Percentiles rank a stretch among this genome's conserved stretches.
Evolutionary conservation across 1,284 basidiomycete species (phyloP).

Genomic region (Leccinum subspadiceum): DNA sequence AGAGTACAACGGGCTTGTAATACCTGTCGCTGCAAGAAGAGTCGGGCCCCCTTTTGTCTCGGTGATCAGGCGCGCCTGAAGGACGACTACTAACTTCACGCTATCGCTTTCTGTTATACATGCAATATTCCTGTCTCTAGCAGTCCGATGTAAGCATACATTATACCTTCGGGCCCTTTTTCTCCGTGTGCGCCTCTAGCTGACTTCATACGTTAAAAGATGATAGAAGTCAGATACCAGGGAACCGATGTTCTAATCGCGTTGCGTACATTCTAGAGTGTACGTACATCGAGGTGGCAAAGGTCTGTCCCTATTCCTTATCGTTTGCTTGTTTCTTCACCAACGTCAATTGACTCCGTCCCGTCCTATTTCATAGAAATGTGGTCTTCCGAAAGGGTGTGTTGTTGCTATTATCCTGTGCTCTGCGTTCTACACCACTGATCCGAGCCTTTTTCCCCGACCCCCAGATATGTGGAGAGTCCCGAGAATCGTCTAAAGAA

Average conservation of each 20-base stretch:
- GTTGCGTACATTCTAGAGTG: slow-evolving; percentile 70
- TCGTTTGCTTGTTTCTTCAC: background rate
- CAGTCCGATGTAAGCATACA: slow-evolving; percentile 55
- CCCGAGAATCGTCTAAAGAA: slow-evolving; percentile 70
- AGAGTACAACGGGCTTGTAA: slow-evolving; percentile 75
- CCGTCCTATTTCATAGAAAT: slow-evolving; percentile 49
- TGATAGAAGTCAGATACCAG: slow-evolving; percentile 63
- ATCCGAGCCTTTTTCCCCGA: background rate
- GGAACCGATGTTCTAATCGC: slow-evolving; percentile 77
- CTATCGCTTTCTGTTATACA: background rate
- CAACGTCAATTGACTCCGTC: background rate
- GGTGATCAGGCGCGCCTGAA: background rate
- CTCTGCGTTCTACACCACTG: background rate
- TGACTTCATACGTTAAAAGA: slow-evolving; percentile 33
- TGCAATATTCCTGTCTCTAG: background rate
- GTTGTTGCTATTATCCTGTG: background rate
- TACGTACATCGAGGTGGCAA: slow-evolving; percentile 73
- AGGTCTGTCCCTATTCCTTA: slow-evolving; percentile 42
- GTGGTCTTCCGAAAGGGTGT: slow-evolving; percentile 82
- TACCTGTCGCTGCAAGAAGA: slow-evolving; percentile 73
- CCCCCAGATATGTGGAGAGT: slow-evolving; percentile 63
- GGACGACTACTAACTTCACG: slow-evolving; percentile 9
- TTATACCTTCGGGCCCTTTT: background rate
- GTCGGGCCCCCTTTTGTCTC: slow-evolving; percentile 34
- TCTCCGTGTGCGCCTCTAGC: background rate